phyloP scores from a whole-genome alignment of 2,329 filamentous ascomycete genomes.

The Hymenoscyphus repandus region DNA sequence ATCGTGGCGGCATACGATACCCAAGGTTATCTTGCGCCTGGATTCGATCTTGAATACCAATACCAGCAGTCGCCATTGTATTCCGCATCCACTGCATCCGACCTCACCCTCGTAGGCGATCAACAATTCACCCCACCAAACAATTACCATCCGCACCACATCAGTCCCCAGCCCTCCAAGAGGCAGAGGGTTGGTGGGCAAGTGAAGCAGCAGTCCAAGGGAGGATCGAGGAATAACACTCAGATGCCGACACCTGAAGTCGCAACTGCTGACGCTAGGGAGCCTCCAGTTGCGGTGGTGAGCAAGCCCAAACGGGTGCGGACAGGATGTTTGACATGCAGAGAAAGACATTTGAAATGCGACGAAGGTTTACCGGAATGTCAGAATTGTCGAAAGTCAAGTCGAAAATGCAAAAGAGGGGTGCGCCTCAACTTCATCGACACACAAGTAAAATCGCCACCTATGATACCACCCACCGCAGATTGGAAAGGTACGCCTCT shows the following conservation, averaged over 20 bases:
- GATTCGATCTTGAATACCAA: slow-evolving; percentile 25
- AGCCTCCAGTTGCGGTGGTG: slow-evolving; percentile 12
- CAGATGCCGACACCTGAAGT: slow-evolving; percentile 26
- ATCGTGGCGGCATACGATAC: slow-evolving; percentile 29
- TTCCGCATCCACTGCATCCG: slow-evolving; percentile 26
- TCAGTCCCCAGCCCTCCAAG: slow-evolving; percentile 21
- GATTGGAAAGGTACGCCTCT: slow-evolving; percentile 55
- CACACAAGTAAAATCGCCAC: slow-evolving; percentile 64
- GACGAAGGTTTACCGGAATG: slow-evolving; percentile 63
- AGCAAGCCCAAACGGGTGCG: slow-evolving; percentile 77
- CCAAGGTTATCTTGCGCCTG: slow-evolving; percentile 26
- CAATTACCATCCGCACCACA: slow-evolving; percentile 18
- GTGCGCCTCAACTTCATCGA: slow-evolving; percentile 90
- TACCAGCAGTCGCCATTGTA: slow-evolving; percentile 28
- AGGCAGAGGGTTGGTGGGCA: slow-evolving; percentile 18
- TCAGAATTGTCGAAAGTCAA: slow-evolving; percentile 84
- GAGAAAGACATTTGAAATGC: slow-evolving; percentile 86
- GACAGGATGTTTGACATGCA: slow-evolving; percentile 85
- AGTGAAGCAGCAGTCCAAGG: slow-evolving; percentile 9
- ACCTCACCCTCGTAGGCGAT: slow-evolving; percentile 25
- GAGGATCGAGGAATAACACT: slow-evolving; percentile 8
- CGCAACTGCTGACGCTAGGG: slow-evolving; percentile 14
- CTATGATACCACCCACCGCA: slow-evolving; percentile 52
- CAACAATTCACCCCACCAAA: slow-evolving; percentile 24
- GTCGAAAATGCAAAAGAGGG: slow-evolving; percentile 77